Evolutionary conservation across 1,139 yeast species (phyloP), one percentile per base, ranked within the genome.

Genomic region (Spathaspora sp.): DNA sequence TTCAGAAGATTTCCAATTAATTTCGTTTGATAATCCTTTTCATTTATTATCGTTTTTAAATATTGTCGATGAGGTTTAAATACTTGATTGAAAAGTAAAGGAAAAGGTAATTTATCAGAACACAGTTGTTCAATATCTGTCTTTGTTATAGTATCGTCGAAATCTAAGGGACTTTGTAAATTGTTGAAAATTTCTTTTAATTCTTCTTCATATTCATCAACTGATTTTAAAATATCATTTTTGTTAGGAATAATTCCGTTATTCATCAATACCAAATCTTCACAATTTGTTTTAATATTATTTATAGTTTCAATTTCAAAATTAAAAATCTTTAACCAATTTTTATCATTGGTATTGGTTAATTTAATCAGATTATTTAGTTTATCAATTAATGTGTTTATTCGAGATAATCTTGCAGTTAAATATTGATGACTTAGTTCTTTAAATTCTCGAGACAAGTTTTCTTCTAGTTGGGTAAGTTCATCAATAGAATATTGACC

Each of bases 241-340:
- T 52, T 45, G 9, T 4, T 18, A 27, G 49, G 47, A 17, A 54
- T 45, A n/a, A 51, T 38, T 11, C 60, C 60, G 23, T 53, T 51
- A 11, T 49, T 49, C 40, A 50, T 40, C 51, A 67, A 51, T 10
- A 65, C 57, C 26, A 61, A 50, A 47, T 65, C 65, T 51, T 73
- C 78, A n/a, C 68, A 62, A 45, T 63, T 65, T 44, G 62, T 60
- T 48, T 61, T 65, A 38, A 73, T 61, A 38, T 56, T 58, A 39
- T 65, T 60, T 33, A 74, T 67, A 25, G 70, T 60, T 38, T 67
- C 70, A n/a, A 65, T 54, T 52, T 72, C 76, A 46, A 60, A 64
- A 33, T 56, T 57, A 52, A 59, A 69, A 8, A 68, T 59, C 42
- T 64, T 62, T 23, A 56, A 51, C 79, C 80, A 74, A 29, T 59